These are phyloP conservation scores for Clonostachys chloroleuca DNA, from an alignment of 2,329 filamentous ascomycete genomes.

Conservation along the genomic window DNA sequence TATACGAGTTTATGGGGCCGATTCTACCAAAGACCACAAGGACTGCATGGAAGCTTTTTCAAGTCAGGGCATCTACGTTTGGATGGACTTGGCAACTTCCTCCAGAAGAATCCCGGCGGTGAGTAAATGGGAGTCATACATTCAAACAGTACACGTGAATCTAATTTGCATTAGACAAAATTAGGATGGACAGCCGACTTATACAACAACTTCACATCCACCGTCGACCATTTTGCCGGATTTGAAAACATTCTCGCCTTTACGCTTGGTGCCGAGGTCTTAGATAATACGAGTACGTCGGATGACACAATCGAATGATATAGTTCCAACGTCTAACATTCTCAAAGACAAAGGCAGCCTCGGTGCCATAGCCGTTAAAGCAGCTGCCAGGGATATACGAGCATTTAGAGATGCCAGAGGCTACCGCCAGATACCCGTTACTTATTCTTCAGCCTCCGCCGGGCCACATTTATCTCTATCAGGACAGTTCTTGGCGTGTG, in stretches of 20 bases:
- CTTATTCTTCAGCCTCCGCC: too few relatives aligned
- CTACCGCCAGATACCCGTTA: neutral
- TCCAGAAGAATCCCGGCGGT: neutral
- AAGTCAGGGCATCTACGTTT: neutral
- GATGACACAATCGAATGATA: too few relatives aligned
- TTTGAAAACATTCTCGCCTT: neutral
- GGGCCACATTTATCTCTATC: neutral
- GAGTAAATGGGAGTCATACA: neutral
- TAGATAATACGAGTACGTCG: neutral
- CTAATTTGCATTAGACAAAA: neutral
- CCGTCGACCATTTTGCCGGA: neutral
- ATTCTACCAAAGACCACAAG: neutral
- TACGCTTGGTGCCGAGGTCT: neutral
- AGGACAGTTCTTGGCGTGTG: neutral
- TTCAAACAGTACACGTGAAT: too few relatives aligned
- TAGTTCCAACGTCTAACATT: too few relatives aligned
- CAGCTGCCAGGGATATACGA: neutral
- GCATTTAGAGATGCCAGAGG: neutral
- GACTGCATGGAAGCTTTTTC: slow-evolving; percentile 1
- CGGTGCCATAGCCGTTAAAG: neutral
- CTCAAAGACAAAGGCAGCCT: too few relatives aligned
- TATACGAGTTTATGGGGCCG: neutral
- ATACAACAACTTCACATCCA: neutral
- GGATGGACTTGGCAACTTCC: neutral
- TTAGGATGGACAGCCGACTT: neutral